Evolutionary conservation across 257 asterid species (phyloP).

Genomic region (Perilla frutescens): DNA sequence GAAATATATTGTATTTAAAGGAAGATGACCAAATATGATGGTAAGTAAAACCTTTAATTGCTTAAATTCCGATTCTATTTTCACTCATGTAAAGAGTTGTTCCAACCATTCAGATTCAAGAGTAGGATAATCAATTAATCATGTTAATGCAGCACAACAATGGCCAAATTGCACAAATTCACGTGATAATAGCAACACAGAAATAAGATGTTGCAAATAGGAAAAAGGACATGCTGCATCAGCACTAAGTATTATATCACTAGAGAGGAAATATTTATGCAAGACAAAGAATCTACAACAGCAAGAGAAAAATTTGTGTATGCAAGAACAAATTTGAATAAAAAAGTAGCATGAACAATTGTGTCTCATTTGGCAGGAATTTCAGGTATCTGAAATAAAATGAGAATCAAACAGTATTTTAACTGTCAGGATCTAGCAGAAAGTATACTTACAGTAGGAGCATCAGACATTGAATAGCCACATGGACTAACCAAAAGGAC

Average conservation of each 20-base stretch:
- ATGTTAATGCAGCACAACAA: not conserved
- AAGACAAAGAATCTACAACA: conserved; percentile 3
- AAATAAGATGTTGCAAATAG: conserved; percentile 7
- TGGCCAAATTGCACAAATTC: not conserved
- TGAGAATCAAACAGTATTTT: conserved; percentile 29
- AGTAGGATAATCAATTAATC: not conserved
- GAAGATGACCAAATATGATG: not conserved
- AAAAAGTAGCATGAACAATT: conserved; percentile 11
- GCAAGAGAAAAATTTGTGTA: not conserved
- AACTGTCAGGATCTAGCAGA: conserved; percentile 26
- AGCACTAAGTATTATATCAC: not conserved
- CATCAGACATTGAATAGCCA: conserved; percentile 88
- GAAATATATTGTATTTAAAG: not conserved
- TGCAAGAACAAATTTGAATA: not conserved
- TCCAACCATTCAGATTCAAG: not conserved
- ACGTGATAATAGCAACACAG: conserved; percentile 1
- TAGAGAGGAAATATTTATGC: not conserved
- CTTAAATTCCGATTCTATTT: conserved; percentile 13
- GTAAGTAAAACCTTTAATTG: conserved; percentile 13
- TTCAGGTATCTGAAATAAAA: conserved; percentile 23
- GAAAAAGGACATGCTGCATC: not conserved
- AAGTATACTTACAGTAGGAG: conserved; percentile 82
- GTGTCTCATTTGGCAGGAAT: conserved; percentile 8
- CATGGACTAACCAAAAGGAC: conserved; percentile 87
- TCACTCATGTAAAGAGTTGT: not conserved